phyloP scores from a whole-genome alignment of 306 rosid species.

The Boehmeria nivea region DNA sequence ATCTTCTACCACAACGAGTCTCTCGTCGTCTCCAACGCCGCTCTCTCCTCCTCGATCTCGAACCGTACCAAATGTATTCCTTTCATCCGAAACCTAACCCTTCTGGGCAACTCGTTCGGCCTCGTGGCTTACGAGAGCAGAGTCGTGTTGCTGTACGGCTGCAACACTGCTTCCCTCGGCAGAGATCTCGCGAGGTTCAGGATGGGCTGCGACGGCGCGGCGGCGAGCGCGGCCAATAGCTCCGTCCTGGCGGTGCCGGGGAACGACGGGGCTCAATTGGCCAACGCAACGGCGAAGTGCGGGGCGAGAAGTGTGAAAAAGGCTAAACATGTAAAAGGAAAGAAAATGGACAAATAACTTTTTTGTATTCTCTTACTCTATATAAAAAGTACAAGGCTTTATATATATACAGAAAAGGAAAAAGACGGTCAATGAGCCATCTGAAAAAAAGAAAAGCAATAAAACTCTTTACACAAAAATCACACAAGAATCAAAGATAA shows the following conservation, averaged over 20 bases:
- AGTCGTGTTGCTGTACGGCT: constrained; percentile 23
- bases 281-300: constrained; percentile 14
- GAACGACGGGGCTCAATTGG: background rate
- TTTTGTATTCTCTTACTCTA: too few relatives aligned
- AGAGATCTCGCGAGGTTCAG: background rate
- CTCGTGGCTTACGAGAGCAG: constrained; percentile 10
- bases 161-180: constrained; percentile 9
- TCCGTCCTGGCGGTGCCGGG: constrained; percentile 33
- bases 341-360: too few relatives aligned
- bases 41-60: constrained; percentile 3
- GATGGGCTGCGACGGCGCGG: constrained; percentile 24
- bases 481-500: too few relatives aligned
- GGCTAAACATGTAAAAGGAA: too few relatives aligned
- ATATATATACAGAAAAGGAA: too few relatives aligned
- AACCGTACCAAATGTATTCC: background rate
- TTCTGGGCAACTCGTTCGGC: background rate
- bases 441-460: too few relatives aligned
- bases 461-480: too few relatives aligned
- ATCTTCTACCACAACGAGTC: constrained; percentile 33
- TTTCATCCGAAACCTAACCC: constrained; percentile 7
- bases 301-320: background rate
- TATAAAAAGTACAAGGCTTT: too few relatives aligned
- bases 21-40: constrained; percentile 33
- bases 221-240: background rate
- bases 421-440: too few relatives aligned